These are phyloP conservation scores for Sequoiadendron giganteum DNA, from an alignment of 75 land plant species.

Conservation along the genomic window DNA sequence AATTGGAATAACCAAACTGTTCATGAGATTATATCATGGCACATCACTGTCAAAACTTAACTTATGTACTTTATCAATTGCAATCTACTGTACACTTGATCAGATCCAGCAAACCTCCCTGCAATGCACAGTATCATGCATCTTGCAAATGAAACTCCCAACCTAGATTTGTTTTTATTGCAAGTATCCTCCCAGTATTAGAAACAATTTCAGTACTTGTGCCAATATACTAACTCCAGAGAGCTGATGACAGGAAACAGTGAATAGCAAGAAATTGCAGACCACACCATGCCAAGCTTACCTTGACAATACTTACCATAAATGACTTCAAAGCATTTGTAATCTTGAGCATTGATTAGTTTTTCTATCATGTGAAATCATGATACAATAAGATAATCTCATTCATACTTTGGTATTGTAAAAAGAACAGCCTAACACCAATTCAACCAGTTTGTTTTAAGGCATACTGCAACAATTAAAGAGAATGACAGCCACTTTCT, in stretches of 20 bases:
- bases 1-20: not conserved
- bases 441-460: not conserved
- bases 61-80: not conserved
- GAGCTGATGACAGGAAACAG: not conserved
- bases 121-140: not conserved
- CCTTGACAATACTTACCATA: not conserved
- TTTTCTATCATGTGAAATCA: not conserved
- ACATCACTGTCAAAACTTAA: not conserved
- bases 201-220: not conserved
- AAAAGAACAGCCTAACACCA: not conserved
- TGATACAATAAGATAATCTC: not conserved
- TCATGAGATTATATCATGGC: not conserved
- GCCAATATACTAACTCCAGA: not conserved
- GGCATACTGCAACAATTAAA: not conserved
- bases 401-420: not conserved
- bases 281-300: not conserved
- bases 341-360: not conserved
- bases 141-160: not conserved
- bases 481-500: not conserved
- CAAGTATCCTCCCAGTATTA: not conserved
- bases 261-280: not conserved
- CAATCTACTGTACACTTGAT: not conserved
- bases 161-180: not conserved
- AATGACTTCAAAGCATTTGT: not conserved
- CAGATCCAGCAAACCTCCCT: not conserved